phyloP scores from a whole-genome alignment of 305 asterid genomes.

The Rubia balearica region DNA sequence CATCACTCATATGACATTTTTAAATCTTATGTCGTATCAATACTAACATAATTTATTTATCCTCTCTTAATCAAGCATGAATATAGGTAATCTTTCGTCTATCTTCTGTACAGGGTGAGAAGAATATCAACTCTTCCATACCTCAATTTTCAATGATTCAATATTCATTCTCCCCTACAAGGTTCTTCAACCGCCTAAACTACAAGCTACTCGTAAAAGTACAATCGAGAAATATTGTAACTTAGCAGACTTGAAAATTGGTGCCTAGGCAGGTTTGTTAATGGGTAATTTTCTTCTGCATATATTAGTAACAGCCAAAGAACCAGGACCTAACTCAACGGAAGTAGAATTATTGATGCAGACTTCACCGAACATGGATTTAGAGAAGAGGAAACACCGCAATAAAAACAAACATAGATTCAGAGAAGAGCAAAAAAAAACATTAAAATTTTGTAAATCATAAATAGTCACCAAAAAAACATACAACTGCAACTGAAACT shows the following conservation, averaged over 20 bases:
- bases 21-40: conserved; percentile 60
- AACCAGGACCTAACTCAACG: too few species aligned
- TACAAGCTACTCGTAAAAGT: conserved; percentile 44
- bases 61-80: conserved; percentile 13
- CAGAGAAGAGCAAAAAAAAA: too few species aligned
- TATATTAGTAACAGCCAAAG: too few species aligned
- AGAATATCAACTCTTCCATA: conserved; percentile 89
- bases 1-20: conserved; percentile 78
- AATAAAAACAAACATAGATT: too few species aligned
- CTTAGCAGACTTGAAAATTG: conserved; percentile 66
- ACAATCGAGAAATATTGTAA: conserved; percentile 72
- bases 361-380: too few species aligned
- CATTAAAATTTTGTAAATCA: too few species aligned
- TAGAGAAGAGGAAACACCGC: too few species aligned
- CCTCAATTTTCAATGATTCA: conserved; percentile 91
- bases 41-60: conserved; percentile 17
- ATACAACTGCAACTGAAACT: too few species aligned
- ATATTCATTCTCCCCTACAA: conserved; percentile 83
- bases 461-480: too few species aligned
- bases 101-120: conserved; percentile 71
- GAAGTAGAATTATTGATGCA: too few species aligned
- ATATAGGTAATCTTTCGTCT: background rate
- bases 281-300: too few species aligned
- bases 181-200: conserved; percentile 86
- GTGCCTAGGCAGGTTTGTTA: conserved; percentile 17